Base-by-base conservation (phyloP, 305 asterid genomes). In the Solanum hybrid region DNA sequence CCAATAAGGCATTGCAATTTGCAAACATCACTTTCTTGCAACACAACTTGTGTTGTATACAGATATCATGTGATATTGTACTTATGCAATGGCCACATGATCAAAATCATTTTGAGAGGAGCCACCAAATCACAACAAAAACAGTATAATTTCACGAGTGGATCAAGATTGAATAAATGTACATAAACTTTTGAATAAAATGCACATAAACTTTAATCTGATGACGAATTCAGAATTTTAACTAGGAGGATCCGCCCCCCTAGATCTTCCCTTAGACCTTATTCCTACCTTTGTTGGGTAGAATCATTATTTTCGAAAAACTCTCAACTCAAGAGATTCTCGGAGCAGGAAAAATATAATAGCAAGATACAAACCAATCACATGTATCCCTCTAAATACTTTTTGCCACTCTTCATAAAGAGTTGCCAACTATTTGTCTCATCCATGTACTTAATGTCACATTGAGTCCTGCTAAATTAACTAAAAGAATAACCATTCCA, bases 41-140 rank as follows among this genome's bases (percentile, higher is more conserved):
- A 41, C 57, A 41, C 57, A 41, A 89, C 83, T 89, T 87, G 88
- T 88, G 57, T 29, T 76, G 13, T 36, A 45, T 87, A 88, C 65
- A 82, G 6, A 87, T 31, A 39, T 91, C 91, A 92, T 88, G 94
- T 89, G 90, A 87, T 17, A 70, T 10, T 75, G 75, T 89, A 88
- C 91, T 92, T 79, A 36, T 32, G 76, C 31, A 75, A 89, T 39
- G 70, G 5, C 70, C 14, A 26, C 70, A 82, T 27, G 27, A 80
- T 37, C 61, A 80, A 80, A 10, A 37, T 37, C 86, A 37, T n/a
- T 61, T 61, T 80, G 86, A 80, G 65, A 37, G 33, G 86, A 22
- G 13, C 70, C n/a, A 57, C 8, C 24, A 15, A 57, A 17, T 57
- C 10, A 57, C n/a, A 57, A 57, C 24, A 57, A 57, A 15, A 57